Evolutionary conservation across 305 asterid genomes (phyloP), one percentile per base, ranked within the genome.

Genomic region (Nicotiana rustica): DNA sequence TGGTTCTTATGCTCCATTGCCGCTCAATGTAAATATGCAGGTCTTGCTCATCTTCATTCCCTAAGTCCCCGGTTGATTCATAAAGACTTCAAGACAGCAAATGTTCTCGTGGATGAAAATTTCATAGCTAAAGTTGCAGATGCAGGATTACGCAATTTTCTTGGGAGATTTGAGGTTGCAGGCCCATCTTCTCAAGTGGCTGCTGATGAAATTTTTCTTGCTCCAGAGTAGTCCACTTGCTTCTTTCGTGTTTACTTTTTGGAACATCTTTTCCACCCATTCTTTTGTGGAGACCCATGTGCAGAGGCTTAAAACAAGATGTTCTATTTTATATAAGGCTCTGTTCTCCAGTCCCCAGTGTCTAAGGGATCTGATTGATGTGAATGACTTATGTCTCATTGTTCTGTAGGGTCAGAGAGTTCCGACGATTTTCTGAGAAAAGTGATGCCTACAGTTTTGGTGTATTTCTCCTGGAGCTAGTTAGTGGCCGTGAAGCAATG

Each of bases 381-480:
- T 52, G 79, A 75, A 52, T 75, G 79, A 75, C 65, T 49, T 75
- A 15, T 75, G 6, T 75, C 65, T 75, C 47, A 75, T 75, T 25
- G 17, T 25, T 75, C 44, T 91, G 89, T 89, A 94, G 98, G 94
- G 97, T 92, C 56, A 90, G 90, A 78, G 98, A 94, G 88, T 94
- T 93, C 90, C 86, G 97, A 82, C 91, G 90, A 59, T 94, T 94
- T 89, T 94, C 98, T 38, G 98, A 93, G 87, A 93, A 91, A 88
- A 93, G 97, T 84, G 98, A 94, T 86, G 94, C 91, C 77, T 93
- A 93, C 89, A 93, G 98, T 92, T 94, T 91, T 84, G 97, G 97
- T 73, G 89, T 93, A 86, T 94, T 94, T 84, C 97, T 94, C 84
- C 84, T 94, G 94, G 97, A 94, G 93, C 86, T 94, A 67, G 94